Evolutionary conservation across 306 rosid species (phyloP), one percentile per base, ranked within the genome.

Genomic region (Prinsepia uniflora): DNA sequence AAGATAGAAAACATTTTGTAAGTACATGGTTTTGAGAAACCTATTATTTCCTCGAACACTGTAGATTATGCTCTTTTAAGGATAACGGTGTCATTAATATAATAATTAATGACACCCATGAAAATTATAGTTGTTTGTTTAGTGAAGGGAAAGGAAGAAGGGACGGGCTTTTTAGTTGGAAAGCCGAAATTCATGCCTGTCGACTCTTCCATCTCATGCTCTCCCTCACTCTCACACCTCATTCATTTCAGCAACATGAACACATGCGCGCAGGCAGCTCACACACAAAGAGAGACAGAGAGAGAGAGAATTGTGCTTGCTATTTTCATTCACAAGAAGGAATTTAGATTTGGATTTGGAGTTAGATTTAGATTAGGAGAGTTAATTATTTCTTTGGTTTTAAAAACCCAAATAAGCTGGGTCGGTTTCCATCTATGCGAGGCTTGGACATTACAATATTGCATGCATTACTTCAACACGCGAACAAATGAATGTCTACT

Each of bases 171-270:
- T 30, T 70, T 53, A 13, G 55, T 75, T 69, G 70, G 57, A 76
- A 69, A 61, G 65, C 68, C 67, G 50, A n/a, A 1, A 8, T 60
- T 60, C 65, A 60, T 39, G 65, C n/a, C 15, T 60, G 22, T 60
- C 45, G 45, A 45, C 45, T 15, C 14, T n/a, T 47, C 63, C 24
- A 15, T 36, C 60, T 34, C 47, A 10, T 12, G 22, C 41, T 8
- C 59, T 12, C 57, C n/a, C 8, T 56, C 17, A 20, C 17, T 19
- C 62, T 4, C 24, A 13, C 8, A 0, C 58, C 7, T 10, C 6
- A 24, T 10, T 19, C 6, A 55, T 36, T 5, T 18, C 13, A 24
- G 9, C 64, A 59, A 57, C 62, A 57, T 39, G 39, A 5, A 22
- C 62, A 56, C 57, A 52, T 52, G 22, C n/a, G n/a, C n/a, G n/a